Conservation (phyloP, 2,329 filamentous ascomycete species). For the Thermoascus crustaceus region DNA sequence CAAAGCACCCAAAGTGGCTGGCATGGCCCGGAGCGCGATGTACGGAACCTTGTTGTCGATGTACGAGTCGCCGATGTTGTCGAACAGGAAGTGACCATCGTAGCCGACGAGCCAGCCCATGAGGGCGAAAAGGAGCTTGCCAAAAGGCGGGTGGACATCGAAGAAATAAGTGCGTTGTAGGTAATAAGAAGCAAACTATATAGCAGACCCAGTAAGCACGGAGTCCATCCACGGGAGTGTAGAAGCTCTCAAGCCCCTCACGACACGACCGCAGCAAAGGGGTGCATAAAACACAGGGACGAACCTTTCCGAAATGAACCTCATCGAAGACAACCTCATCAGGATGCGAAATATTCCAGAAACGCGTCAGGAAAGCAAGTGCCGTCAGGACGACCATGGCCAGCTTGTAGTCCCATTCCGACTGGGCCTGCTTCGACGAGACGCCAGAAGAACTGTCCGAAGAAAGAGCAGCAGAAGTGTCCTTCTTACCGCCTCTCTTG, state of each 20-base stretch:
- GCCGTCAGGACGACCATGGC: slow-evolving; percentile 68
- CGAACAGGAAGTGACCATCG: slow-evolving; percentile 94
- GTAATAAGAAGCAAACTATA: slow-evolving; percentile 59
- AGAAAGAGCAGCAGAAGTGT: slow-evolving; percentile 16
- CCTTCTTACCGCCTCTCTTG: slow-evolving; percentile 36
- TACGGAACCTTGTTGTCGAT: slow-evolving; percentile 95
- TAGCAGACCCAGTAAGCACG: background rate
- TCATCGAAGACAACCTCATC: slow-evolving; percentile 98
- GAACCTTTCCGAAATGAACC: slow-evolving; percentile 98
- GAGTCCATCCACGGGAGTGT: background rate
- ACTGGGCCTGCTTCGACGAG: slow-evolving; percentile 22
- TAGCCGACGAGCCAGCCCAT: slow-evolving; percentile 98
- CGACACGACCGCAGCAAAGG: background rate
- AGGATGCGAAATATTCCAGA: slow-evolving; percentile 92
- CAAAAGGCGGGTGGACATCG: slow-evolving; percentile 96
- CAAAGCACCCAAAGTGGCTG: slow-evolving; percentile 80
- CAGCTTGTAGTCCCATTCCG: slow-evolving; percentile 79
- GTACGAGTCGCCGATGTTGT: slow-evolving; percentile 98
- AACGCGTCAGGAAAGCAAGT: slow-evolving; percentile 82
- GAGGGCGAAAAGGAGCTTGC: slow-evolving; percentile 93
- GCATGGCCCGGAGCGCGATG: slow-evolving; percentile 88
- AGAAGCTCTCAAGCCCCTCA: background rate
- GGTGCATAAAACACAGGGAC: slow-evolving; percentile 15
- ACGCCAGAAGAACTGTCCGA: slow-evolving; percentile 17
- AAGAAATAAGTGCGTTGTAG: slow-evolving; percentile 98